A percentile compares a stretch with the other conserved stretches of the same genome.
phyloP scores from a whole-genome alignment of 2,329 filamentous ascomycete genomes.

The Cercospora sp. region DNA sequence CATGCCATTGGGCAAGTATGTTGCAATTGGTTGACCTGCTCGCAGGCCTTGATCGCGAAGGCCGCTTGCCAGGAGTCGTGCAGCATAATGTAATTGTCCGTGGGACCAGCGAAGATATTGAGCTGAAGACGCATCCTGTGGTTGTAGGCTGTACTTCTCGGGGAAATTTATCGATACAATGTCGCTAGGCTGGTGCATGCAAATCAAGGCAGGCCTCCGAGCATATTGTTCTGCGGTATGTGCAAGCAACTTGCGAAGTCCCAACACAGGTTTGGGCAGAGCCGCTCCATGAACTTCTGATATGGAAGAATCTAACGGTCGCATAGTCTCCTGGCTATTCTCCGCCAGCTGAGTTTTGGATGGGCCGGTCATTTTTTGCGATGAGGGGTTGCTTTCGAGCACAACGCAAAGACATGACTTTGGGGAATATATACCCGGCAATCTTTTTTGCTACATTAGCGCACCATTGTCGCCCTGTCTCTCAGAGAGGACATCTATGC shows the following conservation, averaged over 20 bases:
- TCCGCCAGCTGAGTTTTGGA: background rate
- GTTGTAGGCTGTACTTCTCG: background rate
- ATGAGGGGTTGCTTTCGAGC: background rate
- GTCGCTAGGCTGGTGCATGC: slow-evolving; percentile 3
- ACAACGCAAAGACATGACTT: background rate
- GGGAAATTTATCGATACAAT: slow-evolving; percentile 3
- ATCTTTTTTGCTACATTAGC: background rate
- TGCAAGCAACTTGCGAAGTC: slow-evolving; percentile 1
- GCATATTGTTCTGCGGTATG: slow-evolving; percentile 3
- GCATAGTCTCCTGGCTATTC: background rate
- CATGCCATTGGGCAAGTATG: slow-evolving; percentile 11
- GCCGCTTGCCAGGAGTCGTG: slow-evolving; percentile 1
- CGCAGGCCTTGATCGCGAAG: background rate
- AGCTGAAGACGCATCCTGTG: background rate
- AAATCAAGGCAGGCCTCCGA: background rate
- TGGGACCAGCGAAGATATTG: slow-evolving; percentile 5
- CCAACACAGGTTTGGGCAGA: background rate
- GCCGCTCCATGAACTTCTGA: slow-evolving; percentile 8
- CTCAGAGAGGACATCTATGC: background rate
- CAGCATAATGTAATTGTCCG: slow-evolving; percentile 7
- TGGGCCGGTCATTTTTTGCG: background rate
- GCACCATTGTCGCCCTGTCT: background rate
- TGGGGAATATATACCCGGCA: background rate
- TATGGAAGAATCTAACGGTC: background rate
- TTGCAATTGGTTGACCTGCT: slow-evolving; percentile 2